These are phyloP conservation scores for Trichoderma guizhouense DNA, from an alignment of 2,329 filamentous ascomycete genomes.

Conservation along the genomic window DNA sequence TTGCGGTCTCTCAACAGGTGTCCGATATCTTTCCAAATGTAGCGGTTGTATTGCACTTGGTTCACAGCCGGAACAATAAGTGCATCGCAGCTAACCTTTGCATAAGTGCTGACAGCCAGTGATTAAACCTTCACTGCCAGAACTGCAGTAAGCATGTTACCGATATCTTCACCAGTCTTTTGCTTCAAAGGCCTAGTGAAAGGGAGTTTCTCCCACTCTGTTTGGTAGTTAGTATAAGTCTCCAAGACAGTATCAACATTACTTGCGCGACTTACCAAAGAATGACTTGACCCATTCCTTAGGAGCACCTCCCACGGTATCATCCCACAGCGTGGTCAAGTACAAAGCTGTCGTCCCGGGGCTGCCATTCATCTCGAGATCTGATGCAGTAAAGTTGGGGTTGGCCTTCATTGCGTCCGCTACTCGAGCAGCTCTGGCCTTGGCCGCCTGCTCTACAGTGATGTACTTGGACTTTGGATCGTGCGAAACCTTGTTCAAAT, in stretches of 20 bases:
- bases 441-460: constrained; percentile 4
- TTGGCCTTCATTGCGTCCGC: not conserved
- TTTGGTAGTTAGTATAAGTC: not conserved
- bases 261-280: not conserved
- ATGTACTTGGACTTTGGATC: not conserved
- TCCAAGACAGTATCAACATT: not conserved
- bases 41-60: not conserved
- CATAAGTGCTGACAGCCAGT: not conserved
- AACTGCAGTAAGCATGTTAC: not conserved
- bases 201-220: not conserved
- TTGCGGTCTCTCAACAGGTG: not conserved
- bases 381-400: not conserved
- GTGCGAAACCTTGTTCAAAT: not conserved
- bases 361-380: not conserved
- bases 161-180: not conserved
- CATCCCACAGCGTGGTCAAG: not conserved
- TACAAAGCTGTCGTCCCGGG: not conserved
- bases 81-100: not conserved
- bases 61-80: not conserved
- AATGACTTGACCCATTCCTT: constrained; percentile 8
- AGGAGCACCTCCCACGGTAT: not conserved
- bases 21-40: not conserved
- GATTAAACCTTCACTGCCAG: not conserved
- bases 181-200: not conserved
- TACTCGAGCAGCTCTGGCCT: not conserved